Evolutionary conservation across 495 filamentous ascomycete species (phyloP).

Genomic region (Hypoxylon fuscum): DNA sequence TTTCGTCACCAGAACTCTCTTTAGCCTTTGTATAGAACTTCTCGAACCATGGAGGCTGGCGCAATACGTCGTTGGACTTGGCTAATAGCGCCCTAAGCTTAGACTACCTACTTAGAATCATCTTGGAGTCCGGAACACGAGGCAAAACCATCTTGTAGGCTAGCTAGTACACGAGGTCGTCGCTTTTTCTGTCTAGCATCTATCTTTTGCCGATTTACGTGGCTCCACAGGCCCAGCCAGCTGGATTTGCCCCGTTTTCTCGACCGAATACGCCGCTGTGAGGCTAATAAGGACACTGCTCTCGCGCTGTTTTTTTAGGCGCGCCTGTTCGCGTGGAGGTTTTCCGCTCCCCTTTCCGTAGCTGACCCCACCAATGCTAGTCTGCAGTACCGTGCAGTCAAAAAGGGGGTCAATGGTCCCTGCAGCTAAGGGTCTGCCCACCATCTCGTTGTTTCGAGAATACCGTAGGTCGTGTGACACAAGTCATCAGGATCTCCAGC

Average conservation of each 20-base stretch:
- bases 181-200: neutral
- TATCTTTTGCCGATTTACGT: conserved; percentile 17
- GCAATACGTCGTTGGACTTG: too few species aligned
- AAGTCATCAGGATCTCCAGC: conserved; percentile 10
- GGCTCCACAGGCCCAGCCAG: conserved; percentile 26
- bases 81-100: too few species aligned
- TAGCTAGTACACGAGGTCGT: neutral
- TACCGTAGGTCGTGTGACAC: conserved; percentile 29
- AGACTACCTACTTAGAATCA: too few species aligned
- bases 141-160: too few species aligned
- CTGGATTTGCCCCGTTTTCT: conserved; percentile 23
- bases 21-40: conserved; percentile 3
- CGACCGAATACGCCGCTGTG: neutral
- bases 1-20: conserved; percentile 8
- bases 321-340: neutral
- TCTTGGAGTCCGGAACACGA: conserved; percentile 3
- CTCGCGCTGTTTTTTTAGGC: neutral
- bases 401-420: conserved; percentile 28
- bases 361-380: conserved; percentile 10
- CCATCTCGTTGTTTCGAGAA: conserved; percentile 10
- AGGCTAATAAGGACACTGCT: neutral
- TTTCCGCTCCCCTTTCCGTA: conserved; percentile 20
- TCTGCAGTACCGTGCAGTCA: conserved; percentile 23
- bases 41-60: too few species aligned
- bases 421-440: conserved; percentile 28